Percentiles rank a stretch among this genome's conserved stretches.
These are phyloP conservation scores for Talaromyces sp. DNA, from an alignment of 2,329 filamentous ascomycete genomes.

Conservation along the genomic window DNA sequence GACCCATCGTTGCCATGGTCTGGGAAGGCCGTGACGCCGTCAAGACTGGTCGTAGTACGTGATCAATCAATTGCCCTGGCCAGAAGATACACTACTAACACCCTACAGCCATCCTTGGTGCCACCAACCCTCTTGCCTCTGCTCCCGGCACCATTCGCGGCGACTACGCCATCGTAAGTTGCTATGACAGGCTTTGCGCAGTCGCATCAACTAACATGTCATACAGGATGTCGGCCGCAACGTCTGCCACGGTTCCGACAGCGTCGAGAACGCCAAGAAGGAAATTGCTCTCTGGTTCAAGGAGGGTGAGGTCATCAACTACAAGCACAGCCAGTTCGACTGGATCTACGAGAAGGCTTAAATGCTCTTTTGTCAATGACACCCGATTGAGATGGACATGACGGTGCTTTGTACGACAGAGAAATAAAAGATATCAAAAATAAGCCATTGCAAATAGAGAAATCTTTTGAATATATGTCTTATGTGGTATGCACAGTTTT, in stretches of 20 bases:
- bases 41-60: constrained; percentile 90
- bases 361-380: constrained; percentile 17
- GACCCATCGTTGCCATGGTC: constrained; percentile 98
- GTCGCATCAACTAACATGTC: constrained; percentile 16
- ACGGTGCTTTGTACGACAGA: constrained; percentile 9
- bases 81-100: constrained; percentile 17
- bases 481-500: not conserved
- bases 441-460: constrained; percentile 14
- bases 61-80: constrained; percentile 6
- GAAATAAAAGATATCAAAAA: constrained; percentile 8
- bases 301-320: constrained; percentile 75
- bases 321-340: constrained; percentile 77
- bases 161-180: constrained; percentile 68
- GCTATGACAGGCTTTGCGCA: not conserved
- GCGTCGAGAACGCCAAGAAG: constrained; percentile 98
- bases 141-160: constrained; percentile 97
- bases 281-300: constrained; percentile 99
- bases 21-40: constrained; percentile 99
- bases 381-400: constrained; percentile 9
- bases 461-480: constrained; percentile 2
- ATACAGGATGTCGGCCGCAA: constrained; percentile 81
- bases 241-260: constrained; percentile 99
- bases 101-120: constrained; percentile 74
- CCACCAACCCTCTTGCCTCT: constrained; percentile 96
- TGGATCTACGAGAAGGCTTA: constrained; percentile 94